Conservation (phyloP, 148 eudicot genomes). For the Mesembryanthemum crystallinum region DNA sequence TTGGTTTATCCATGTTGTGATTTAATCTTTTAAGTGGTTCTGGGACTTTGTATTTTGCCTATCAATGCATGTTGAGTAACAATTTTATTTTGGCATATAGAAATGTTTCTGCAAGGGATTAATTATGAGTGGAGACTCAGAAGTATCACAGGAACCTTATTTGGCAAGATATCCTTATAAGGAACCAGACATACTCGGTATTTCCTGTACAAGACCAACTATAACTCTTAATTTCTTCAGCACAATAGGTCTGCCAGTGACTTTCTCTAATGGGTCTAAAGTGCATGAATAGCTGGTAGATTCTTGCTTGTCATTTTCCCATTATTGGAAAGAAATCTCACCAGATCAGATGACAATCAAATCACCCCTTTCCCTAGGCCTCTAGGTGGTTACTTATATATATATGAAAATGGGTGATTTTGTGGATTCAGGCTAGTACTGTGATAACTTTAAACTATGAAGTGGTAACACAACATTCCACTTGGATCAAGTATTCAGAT, state of each 20-base stretch:
- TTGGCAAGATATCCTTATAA: not conserved
- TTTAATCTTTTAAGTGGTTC: not conserved
- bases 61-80: not conserved
- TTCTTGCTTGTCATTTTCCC: conserved; percentile 27
- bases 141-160: not conserved
- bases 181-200: not conserved
- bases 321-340: conserved; percentile 32
- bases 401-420: conserved; percentile 4
- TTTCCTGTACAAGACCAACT: not conserved
- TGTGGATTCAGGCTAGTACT: conserved; percentile 9
- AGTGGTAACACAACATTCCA: conserved; percentile 29
- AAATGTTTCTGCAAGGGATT: not conserved
- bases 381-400: not conserved
- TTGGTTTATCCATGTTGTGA: not conserved
- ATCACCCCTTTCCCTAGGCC: not conserved
- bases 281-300: conserved; percentile 19
- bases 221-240: not conserved
- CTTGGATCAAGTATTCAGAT: conserved; percentile 21
- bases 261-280: conserved; percentile 31
- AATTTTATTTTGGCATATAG: not conserved
- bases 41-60: not conserved
- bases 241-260: conserved; percentile 1
- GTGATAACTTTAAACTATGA: conserved; percentile 17
- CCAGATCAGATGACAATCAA: conserved; percentile 2
- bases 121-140: not conserved